Percentiles rank a stretch among this genome's conserved stretches.
Conservation (phyloP, 2,329 filamentous ascomycete genomes). For the Ciborinia camelliae region DNA sequence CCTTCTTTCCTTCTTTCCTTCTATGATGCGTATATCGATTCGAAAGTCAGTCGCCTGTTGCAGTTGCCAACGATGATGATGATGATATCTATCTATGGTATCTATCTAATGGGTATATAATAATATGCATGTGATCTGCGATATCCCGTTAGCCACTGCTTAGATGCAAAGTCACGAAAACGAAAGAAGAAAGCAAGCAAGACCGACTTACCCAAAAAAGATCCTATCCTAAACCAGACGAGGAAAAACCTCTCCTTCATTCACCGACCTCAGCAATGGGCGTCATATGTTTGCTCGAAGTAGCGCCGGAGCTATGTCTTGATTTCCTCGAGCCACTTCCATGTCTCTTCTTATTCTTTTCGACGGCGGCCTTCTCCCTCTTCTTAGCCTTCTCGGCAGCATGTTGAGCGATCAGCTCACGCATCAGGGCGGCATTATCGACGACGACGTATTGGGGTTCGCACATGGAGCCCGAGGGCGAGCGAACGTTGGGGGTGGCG, state of each 20-base stretch:
- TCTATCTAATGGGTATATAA: conserved; percentile 12
- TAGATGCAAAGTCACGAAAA: too few relatives aligned
- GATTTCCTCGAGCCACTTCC: conserved; percentile 37
- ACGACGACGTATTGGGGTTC: conserved; percentile 29
- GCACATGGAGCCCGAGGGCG: conserved; percentile 28
- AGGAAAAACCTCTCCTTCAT: conserved; percentile 31
- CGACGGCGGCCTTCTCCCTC: conserved; percentile 22
- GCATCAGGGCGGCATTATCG: conserved; percentile 33
- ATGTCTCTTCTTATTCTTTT: conserved; percentile 21
- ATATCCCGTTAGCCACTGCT: not conserved
- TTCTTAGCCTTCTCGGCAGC: conserved; percentile 35
- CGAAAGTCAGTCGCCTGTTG: conserved; percentile 8
- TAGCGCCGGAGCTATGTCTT: conserved; percentile 28
- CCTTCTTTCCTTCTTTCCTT: too few relatives aligned
- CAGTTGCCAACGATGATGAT: too few relatives aligned
- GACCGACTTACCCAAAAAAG: not conserved
- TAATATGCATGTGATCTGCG: conserved; percentile 2
- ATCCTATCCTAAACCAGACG: conserved; percentile 3
- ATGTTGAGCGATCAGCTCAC: conserved; percentile 33
- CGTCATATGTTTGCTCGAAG: conserved; percentile 53
- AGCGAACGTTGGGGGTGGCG: conserved; percentile 33
- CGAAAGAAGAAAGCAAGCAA: not conserved
- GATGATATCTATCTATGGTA: conserved; percentile 10
- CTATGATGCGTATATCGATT: too few relatives aligned
- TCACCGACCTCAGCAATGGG: conserved; percentile 52